These are phyloP conservation scores for Cardamine chenopodiifolia DNA, from an alignment of 345 rosid genomes.

Conservation along the genomic window DNA sequence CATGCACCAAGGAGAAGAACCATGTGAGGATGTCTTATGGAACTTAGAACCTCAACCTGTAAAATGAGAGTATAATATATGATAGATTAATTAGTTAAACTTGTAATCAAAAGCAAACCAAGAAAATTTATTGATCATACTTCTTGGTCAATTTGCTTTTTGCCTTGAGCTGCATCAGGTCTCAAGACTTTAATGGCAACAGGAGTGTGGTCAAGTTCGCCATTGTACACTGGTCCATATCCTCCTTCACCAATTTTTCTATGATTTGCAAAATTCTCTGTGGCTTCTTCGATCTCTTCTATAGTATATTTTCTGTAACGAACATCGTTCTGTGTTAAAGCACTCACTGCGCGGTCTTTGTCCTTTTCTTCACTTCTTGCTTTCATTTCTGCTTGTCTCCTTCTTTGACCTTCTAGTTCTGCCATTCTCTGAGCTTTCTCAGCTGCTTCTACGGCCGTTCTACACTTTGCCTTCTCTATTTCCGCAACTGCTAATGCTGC, in stretches of 20 bases:
- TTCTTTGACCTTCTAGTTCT: conserved; percentile 65
- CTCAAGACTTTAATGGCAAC: conserved; percentile 85
- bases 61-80: background rate
- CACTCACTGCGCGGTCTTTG: conserved; percentile 66
- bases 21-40: conserved; percentile 87
- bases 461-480: conserved; percentile 81
- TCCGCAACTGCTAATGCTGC: conserved; percentile 75
- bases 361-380: conserved; percentile 63
- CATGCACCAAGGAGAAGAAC: conserved; percentile 90
- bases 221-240: conserved; percentile 85
- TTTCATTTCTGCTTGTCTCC: conserved; percentile 64
- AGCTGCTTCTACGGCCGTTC: conserved; percentile 78
- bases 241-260: conserved; percentile 90
- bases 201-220: conserved; percentile 74
- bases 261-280: conserved; percentile 50
- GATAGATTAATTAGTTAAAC: background rate
- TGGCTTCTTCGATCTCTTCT: conserved; percentile 76
- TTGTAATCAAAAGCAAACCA: background rate
- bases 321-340: conserved; percentile 56
- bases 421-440: conserved; percentile 71
- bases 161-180: conserved; percentile 88
- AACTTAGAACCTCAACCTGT: conserved; percentile 78
- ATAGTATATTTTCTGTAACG: conserved; percentile 73
- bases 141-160: conserved; percentile 81
- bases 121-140: conserved; percentile 35